Evolutionary conservation across 495 filamentous ascomycete species (phyloP).

Genomic region (Trichoderma erinaceum): DNA sequence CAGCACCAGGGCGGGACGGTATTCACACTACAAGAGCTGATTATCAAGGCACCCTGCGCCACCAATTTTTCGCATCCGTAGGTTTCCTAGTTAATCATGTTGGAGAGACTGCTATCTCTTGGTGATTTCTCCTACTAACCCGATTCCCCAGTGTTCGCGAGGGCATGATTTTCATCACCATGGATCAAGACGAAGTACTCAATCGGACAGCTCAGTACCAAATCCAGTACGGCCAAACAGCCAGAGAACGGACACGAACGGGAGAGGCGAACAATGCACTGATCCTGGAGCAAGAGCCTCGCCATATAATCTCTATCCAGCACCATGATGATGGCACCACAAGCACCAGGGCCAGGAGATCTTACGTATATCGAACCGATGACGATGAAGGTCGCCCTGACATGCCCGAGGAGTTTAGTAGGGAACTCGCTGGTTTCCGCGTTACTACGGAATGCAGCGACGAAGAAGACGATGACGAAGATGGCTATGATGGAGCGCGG

Average conservation of each 20-base stretch:
- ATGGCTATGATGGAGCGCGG: slow-evolving; percentile 19
- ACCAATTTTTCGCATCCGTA: slow-evolving; percentile 77
- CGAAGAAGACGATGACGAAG: slow-evolving; percentile 46
- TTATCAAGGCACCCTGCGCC: slow-evolving; percentile 78
- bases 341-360: slow-evolving; percentile 35
- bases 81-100: slow-evolving; percentile 32
- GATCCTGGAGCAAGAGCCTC: slow-evolving; percentile 22
- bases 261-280: slow-evolving; percentile 16
- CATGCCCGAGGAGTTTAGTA: slow-evolving; percentile 47
- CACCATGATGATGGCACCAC: slow-evolving; percentile 40
- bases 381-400: slow-evolving; percentile 43
- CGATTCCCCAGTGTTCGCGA: slow-evolving; percentile 64
- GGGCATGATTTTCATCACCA: slow-evolving; percentile 88
- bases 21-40: slow-evolving; percentile 74
- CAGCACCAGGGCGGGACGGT: slow-evolving; percentile 69
- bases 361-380: slow-evolving; percentile 41
- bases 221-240: slow-evolving; percentile 54
- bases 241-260: neutral
- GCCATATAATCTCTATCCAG: slow-evolving; percentile 38
- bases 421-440: slow-evolving; percentile 34
- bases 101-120: neutral
- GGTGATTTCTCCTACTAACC: slow-evolving; percentile 20
- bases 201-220: slow-evolving; percentile 68
- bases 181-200: slow-evolving; percentile 71
- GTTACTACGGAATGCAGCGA: slow-evolving; percentile 50